phyloP scores from a whole-genome alignment of 768 basidiomycete genomes.

The Tricholomella constricta region DNA sequence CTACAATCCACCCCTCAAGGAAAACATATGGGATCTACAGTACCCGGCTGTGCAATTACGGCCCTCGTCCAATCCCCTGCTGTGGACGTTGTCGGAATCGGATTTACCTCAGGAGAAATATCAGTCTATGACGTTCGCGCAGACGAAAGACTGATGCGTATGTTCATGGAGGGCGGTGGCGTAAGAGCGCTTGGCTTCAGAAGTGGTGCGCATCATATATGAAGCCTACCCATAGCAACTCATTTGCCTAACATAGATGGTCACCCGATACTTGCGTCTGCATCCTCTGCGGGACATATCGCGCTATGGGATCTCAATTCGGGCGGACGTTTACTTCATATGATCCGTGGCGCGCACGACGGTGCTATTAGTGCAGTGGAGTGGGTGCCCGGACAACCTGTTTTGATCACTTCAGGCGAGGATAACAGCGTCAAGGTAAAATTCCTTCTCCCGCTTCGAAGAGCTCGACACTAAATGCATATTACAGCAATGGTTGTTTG shows the following conservation, averaged over 20 bases:
- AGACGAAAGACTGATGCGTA: conserved; percentile 85
- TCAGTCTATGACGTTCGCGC: conserved; percentile 88
- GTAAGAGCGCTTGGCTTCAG: conserved; percentile 81
- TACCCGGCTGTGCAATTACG: conserved; percentile 58
- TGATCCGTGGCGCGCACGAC: conserved; percentile 88
- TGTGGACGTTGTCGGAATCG: conserved; percentile 94
- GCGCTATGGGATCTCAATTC: conserved; percentile 92
- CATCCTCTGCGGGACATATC: conserved; percentile 84
- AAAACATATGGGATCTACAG: conserved; percentile 18
- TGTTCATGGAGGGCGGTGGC: conserved; percentile 88
- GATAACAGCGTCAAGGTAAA: conserved; percentile 94
- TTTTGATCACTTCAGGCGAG: conserved; percentile 86
- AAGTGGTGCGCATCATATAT: conserved; percentile 55
- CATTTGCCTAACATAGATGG: conserved; percentile 55
- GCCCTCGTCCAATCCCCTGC: conserved; percentile 89
- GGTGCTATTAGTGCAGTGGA: conserved; percentile 79
- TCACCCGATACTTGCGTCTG: conserved; percentile 84
- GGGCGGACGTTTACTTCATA: conserved; percentile 80
- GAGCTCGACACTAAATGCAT: neutral
- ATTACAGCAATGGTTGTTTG: conserved; percentile 94
- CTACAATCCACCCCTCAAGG: conserved; percentile 44
- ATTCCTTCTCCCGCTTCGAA: neutral
- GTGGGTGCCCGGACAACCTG: conserved; percentile 92
- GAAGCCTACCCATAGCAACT: neutral
- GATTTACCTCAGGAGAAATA: conserved; percentile 84